Base-by-base conservation (phyloP, 331 rosid species). In the Pyrus hybrid region DNA sequence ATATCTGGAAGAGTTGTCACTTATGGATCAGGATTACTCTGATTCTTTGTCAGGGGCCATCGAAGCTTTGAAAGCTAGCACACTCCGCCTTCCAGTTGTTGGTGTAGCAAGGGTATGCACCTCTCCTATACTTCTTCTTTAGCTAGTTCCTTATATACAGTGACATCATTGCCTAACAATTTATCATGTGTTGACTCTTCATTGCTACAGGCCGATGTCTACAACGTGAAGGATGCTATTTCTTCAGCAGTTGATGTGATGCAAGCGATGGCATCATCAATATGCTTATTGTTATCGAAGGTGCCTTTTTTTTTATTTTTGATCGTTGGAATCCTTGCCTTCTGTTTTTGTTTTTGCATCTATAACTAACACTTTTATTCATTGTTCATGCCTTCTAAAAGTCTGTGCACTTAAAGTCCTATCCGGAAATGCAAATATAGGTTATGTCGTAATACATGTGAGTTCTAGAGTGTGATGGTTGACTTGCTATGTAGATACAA, bases 51-150 rank as follows among this genome's bases (percentile, higher is more conserved):
- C 88, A n/a, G 99, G 97, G 75, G 97, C 93, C 60, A 86, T 75
- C 51, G 97, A 95, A 83, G 96, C 98, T 43, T 77, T 95, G 80
- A 87, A 64, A 83, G 98, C 96, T 77, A 91, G 99, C 87, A 90
- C 97, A 75, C 98, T 95, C 75, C 99, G 98, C 69, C 96, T 95
- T 81, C 99, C 98, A 10, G 89, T 92, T 73, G 93, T 85, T 78
- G 45, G 45, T 37, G 94, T 98, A 72, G 97, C 98, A 68, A 92
- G 88, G 97, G 99, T 95, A 80, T 70, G 83, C 20, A 67, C 67
- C 72, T 80, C 49, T 62, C 70, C 18, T 70, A 22, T 62, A 72
- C 12, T 8, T 63, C 66, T 67, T 73, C 29, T 68, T 68, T 68
- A 22, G 43, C 28, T 53, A 12, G 28, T 30, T 67, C 22, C 26